A percentile compares a stretch with the other conserved stretches of the same genome.
phyloP scores from a whole-genome alignment of 2,329 filamentous ascomycete species.

The Pestalotiopsis sp. region DNA sequence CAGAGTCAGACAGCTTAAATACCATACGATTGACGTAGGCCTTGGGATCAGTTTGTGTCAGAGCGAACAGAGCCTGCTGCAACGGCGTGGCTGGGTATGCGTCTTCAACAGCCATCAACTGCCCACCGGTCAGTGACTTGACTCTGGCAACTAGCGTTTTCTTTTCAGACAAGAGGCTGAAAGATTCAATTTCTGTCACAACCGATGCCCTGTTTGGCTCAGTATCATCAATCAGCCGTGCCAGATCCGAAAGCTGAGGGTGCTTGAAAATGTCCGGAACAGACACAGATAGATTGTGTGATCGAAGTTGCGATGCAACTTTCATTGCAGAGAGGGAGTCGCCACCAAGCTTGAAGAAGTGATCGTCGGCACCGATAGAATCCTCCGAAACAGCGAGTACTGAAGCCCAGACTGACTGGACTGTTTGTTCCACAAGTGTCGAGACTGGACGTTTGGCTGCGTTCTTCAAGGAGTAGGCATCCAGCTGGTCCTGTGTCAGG shows the following conservation, averaged over 20 bases:
- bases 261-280: conserved; percentile 14
- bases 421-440: not conserved
- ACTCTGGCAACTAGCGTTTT: not conserved
- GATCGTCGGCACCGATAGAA: conserved; percentile 10
- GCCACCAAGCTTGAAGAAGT: conserved; percentile 15
- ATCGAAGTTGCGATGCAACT: conserved; percentile 26
- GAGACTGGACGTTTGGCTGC: not conserved
- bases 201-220: not conserved
- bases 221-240: not conserved
- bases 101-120: not conserved
- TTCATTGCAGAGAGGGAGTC: conserved; percentile 19
- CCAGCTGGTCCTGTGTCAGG: not conserved
- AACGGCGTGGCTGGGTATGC: conserved; percentile 19
- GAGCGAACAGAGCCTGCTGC: conserved; percentile 30
- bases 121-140: not conserved
- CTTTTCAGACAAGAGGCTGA: not conserved
- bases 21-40: conserved; percentile 28
- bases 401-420: conserved; percentile 1
- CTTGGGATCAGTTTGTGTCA: conserved; percentile 24
- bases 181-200: not conserved
- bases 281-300: conserved; percentile 1
- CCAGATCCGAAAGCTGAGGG: conserved; percentile 7
- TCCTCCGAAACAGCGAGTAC: conserved; percentile 14
- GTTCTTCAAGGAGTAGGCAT: conserved; percentile 4
- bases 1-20: conserved; percentile 7